Evolutionary conservation across 208 protist genomes (phyloP).

Genomic region (Leishmania turanica): DNA sequence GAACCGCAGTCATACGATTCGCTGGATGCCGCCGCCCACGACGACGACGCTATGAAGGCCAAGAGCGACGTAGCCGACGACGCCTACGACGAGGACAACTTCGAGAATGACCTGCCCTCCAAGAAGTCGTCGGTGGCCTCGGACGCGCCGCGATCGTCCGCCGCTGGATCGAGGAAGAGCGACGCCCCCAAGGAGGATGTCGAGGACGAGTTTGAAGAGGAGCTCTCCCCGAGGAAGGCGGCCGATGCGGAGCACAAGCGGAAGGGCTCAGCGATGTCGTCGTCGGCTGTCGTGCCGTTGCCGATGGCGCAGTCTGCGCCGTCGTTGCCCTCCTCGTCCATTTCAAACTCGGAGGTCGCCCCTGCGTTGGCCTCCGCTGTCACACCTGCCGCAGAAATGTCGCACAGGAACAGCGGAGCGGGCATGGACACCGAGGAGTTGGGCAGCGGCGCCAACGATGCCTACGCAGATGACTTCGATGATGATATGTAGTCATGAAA

Average conservation of each 20-base stretch:
- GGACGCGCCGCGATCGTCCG: background rate
- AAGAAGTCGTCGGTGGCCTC: background rate
- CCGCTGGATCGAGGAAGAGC: background rate
- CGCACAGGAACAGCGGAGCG: background rate
- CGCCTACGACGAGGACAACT: slow-evolving; percentile 18
- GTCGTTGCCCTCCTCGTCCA: slow-evolving; percentile 12
- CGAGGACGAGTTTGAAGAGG: background rate
- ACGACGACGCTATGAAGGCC: slow-evolving; percentile 1
- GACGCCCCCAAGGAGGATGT: background rate
- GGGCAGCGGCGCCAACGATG: slow-evolving; percentile 26
- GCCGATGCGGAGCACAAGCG: slow-evolving; percentile 2
- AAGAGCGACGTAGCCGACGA: background rate
- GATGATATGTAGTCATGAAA: slow-evolving; percentile 25
- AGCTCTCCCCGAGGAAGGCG: slow-evolving; percentile 5
- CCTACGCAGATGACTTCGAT: slow-evolving; percentile 40
- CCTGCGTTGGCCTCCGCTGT: background rate
- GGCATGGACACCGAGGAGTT: background rate
- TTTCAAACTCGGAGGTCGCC: background rate
- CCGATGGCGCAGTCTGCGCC: background rate
- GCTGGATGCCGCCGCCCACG: background rate
- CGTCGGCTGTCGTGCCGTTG: background rate
- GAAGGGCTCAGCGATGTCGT: background rate
- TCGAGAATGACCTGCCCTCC: slow-evolving; percentile 1
- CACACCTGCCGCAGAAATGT: background rate
- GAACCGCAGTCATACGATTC: too few relatives aligned